A percentile compares a stretch with the other conserved stretches of the same genome.
phyloP scores from a whole-genome alignment of 1,284 basidiomycete genomes.

The Puccinia novopanici region DNA sequence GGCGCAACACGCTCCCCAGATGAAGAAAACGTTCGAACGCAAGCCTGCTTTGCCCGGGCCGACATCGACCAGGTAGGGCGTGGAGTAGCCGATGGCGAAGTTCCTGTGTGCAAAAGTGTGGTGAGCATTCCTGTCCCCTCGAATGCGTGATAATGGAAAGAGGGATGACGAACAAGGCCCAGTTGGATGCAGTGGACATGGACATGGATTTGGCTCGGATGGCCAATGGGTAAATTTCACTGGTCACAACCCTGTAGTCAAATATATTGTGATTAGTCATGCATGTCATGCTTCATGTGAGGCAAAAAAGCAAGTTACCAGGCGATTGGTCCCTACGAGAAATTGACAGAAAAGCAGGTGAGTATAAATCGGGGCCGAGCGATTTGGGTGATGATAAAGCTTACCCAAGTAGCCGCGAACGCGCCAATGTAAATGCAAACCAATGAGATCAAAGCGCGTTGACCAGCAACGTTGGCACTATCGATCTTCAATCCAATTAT shows the following conservation, averaged over 20 bases:
- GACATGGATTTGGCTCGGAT: slow-evolving; percentile 78
- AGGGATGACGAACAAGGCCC: slow-evolving; percentile 61
- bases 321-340: slow-evolving; percentile 61
- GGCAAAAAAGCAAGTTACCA: slow-evolving; percentile 10
- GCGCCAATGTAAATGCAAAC: slow-evolving; percentile 73
- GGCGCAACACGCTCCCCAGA: slow-evolving; percentile 68
- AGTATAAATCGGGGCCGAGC: background rate
- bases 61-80: slow-evolving; percentile 74
- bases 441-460: slow-evolving; percentile 68
- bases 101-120: slow-evolving; percentile 54
- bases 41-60: slow-evolving; percentile 67
- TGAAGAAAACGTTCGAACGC: slow-evolving; percentile 80
- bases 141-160: slow-evolving; percentile 61
- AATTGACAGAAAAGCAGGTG: slow-evolving; percentile 59
- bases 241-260: slow-evolving; percentile 69
- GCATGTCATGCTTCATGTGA: no score
- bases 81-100: slow-evolving; percentile 68
- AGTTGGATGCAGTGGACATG: slow-evolving; percentile 71
- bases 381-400: slow-evolving; percentile 19
- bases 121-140: background rate
- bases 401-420: slow-evolving; percentile 57
- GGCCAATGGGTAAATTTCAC: slow-evolving; percentile 67
- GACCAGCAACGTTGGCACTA: slow-evolving; percentile 61
- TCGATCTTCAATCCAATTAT: slow-evolving; percentile 71
- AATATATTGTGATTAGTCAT: background rate